Base-by-base conservation (phyloP, 2,329 filamentous ascomycete species). In the Aspergillus melleus region DNA sequence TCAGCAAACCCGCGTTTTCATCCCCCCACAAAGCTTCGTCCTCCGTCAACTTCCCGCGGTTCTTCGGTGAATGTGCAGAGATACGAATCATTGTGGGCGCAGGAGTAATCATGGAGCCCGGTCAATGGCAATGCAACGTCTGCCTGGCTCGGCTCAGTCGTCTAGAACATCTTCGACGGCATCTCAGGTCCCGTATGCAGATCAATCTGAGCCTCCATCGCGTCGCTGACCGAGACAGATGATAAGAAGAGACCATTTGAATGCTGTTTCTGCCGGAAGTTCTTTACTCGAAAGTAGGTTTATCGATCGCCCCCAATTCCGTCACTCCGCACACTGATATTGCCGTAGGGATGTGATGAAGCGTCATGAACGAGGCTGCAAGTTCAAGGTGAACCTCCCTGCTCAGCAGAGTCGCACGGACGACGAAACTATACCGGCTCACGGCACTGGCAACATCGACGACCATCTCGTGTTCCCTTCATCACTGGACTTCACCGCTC, bases 351-450 rank as follows among this genome's bases (percentile, higher is more conserved):
- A 69, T 60, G 61, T 63, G 10, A 59, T 64, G 29, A 66, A 59
- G 11, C 65, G 67, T 16, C 67, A 69, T 52, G 62, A 68, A 51
- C 62, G 58, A 53, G 68, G 64, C 36, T 69, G 67, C 55, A 65
- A 60, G 56, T 22, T n/a, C 9, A 30, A 53, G 19, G 51, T 9
- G n/a, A 42, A 14, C 8, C 8, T 12, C 11, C 51, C 22, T 10
- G n/a, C 6, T 20, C 49, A 19, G 19, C 49, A 12, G 10, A 2
- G 2, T 12, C 14, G 26, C 49, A 32, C 10, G 5, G 26, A 16
- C 11, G 20, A n/a, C 24, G 16, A 22, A 42, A 19, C 12, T 6
- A 53, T 24, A 39, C 10, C 12, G 24, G 12, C n/a, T 14, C 16
- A 52, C 6, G 2, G 16, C 19, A 19, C 19, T n/a, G n/a, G 24